Evolutionary conservation across 2,329 filamentous ascomycete genomes (phyloP).

Genomic region (Sporothrix pseudoabietina): DNA sequence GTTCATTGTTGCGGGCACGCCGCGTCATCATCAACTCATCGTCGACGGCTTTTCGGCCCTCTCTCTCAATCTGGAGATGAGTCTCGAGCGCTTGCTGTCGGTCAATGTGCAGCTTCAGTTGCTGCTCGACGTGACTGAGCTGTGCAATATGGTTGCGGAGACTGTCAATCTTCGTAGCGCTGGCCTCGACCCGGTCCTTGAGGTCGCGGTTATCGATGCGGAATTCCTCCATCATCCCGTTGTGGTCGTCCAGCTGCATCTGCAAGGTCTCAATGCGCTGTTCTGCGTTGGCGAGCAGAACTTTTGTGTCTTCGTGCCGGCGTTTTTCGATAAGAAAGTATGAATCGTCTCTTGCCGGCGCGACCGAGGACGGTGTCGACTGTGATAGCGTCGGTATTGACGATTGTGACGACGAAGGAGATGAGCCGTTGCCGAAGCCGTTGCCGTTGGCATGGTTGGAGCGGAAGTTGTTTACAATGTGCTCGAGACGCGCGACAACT

Average conservation of each 20-base stretch:
- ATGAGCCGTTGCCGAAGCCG: background rate
- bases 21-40: background rate
- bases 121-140: background rate
- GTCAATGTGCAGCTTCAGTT: background rate
- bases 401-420: background rate
- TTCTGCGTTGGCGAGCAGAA: background rate
- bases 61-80: background rate
- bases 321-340: background rate
- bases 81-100: background rate
- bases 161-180: background rate
- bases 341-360: too few species aligned
- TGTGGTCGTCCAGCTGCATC: background rate
- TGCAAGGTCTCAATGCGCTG: background rate
- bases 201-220: background rate
- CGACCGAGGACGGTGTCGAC: background rate
- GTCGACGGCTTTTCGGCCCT: background rate
- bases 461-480: slow-evolving; percentile 6
- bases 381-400: background rate
- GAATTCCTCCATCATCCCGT: background rate
- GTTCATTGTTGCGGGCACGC: background rate
- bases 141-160: background rate
- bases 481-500: slow-evolving; percentile 14
- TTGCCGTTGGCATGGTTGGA: background rate
- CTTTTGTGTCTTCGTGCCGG: slow-evolving; percentile 12
- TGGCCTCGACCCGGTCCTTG: background rate